Base-by-base conservation (phyloP, 1,284 basidiomycete species). In the Tremellales sp. region DNA sequence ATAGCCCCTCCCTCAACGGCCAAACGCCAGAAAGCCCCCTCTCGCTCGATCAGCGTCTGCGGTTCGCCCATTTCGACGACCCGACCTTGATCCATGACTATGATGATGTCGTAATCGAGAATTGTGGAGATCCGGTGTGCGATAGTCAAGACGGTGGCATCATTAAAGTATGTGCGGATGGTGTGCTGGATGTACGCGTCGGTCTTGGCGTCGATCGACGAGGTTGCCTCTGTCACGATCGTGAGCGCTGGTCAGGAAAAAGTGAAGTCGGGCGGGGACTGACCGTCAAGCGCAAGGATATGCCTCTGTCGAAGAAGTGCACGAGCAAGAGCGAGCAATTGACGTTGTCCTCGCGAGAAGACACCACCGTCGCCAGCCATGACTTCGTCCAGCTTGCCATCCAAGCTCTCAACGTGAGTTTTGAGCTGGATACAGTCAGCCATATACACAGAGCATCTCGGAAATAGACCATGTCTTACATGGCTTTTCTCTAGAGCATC, bases 291-390 rank as follows among this genome's bases (percentile, higher is more conserved):
- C 2, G 77, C 75, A 0, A 79, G 62, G 2, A 79, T 68, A 56
- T 79, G 78, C 10, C 76, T 64, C 55, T 79, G 77, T 10, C 76
- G 48, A 77, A 87, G 79, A 23, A 89, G 72, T 0, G 85, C 86
- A 41, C 85, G 76, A 54, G 83, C 84, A 1, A 89, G 74, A 15
- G 85, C 84, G 7, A 89, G 75, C 13, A 89, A 76, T 60, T 89
- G 87, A 55, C 85, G 81, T 71, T 91, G 85, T 12, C 87, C 87
- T 10, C 84, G 83, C 56, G 81, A 83, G 65, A 84, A 87, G 62
- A 73, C 56, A 10, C 52, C 53, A 17, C 61, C 62, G 17, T 76
- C 76, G 46, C 75, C 75, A 31, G 68, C 67, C 6, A 79, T 74
- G 6, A 58, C 41, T 49, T 73, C 71, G 43, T 76, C 72, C 24